These are phyloP conservation scores for Singerocomus inundabilis DNA, from an alignment of 1,284 basidiomycete species.

Conservation along the genomic window DNA sequence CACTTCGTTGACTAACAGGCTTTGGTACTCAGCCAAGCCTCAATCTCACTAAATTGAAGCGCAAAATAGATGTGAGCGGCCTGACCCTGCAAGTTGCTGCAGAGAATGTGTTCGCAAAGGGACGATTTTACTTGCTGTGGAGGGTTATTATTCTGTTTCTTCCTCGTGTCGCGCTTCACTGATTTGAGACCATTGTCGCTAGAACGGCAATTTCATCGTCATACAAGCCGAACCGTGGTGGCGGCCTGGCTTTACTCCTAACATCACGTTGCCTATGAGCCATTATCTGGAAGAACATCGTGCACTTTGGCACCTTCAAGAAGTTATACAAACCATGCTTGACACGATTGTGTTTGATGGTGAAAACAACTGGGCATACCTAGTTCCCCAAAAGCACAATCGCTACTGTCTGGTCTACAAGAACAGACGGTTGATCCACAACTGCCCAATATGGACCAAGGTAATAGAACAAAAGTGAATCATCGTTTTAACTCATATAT, in stretches of 20 bases:
- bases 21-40: slow-evolving; percentile 14
- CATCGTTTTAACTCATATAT: slow-evolving; percentile 12
- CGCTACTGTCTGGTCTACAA: slow-evolving; percentile 37
- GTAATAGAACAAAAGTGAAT: not conserved
- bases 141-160: slow-evolving; percentile 19
- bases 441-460: slow-evolving; percentile 40
- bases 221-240: slow-evolving; percentile 39
- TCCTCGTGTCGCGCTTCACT: not conserved
- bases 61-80: slow-evolving; percentile 25
- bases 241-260: slow-evolving; percentile 13
- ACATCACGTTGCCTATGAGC: not conserved
- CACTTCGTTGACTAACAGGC: slow-evolving; percentile 4
- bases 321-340: slow-evolving; percentile 39
- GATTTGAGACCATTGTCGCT: slow-evolving; percentile 12
- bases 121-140: slow-evolving; percentile 32
- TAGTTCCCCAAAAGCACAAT: slow-evolving; percentile 33
- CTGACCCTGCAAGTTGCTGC: slow-evolving; percentile 24
- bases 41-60: slow-evolving; percentile 23
- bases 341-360: slow-evolving; percentile 40
- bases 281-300: slow-evolving; percentile 18
- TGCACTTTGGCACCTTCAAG: slow-evolving; percentile 27
- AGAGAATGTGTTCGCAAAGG: slow-evolving; percentile 4
- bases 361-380: slow-evolving; percentile 44
- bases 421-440: slow-evolving; percentile 32
- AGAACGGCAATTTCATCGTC: slow-evolving; percentile 37